Evolutionary conservation across 768 basidiomycete species (phyloP).

Genomic region (Lactarius quietus): DNA sequence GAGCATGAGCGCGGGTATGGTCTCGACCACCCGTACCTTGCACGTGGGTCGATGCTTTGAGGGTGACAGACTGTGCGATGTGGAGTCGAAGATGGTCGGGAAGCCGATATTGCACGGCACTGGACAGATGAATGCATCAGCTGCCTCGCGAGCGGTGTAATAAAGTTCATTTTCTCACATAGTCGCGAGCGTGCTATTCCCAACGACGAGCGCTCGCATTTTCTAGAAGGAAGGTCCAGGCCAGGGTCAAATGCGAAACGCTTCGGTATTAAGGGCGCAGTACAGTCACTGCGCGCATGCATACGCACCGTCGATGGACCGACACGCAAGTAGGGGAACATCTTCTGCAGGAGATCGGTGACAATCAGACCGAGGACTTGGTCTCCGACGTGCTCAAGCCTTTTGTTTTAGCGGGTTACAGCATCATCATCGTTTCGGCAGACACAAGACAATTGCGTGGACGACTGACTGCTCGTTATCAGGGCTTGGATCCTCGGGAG

Average conservation of each 20-base stretch:
- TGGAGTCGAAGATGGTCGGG: conserved; percentile 61
- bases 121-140: conserved; percentile 9
- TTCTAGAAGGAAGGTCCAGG: conserved; percentile 47
- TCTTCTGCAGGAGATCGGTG: conserved; percentile 57
- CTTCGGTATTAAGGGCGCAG: not conserved
- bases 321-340: conserved; percentile 67
- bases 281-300: not conserved
- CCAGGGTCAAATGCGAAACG: not conserved
- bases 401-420: conserved; percentile 30
- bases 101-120: conserved; percentile 62
- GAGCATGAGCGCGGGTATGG: not conserved
- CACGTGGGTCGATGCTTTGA: conserved; percentile 64
- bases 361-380: conserved; percentile 65
- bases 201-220: conserved; percentile 72
- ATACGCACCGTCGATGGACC: conserved; percentile 66
- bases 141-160: not conserved
- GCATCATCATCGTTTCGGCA: not conserved
- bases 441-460: conserved; percentile 2
- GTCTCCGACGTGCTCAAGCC: conserved; percentile 76
- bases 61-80: conserved; percentile 66
- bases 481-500: conserved; percentile 64
- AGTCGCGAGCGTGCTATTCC: conserved; percentile 66
- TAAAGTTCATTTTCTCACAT: conserved; percentile 41
- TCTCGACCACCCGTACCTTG: conserved; percentile 51
- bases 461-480: conserved; percentile 72